These are phyloP conservation scores for Cladochytrium replicatum DNA, from an alignment of 192 early-diverging fungal genomes.

Conservation along the genomic window DNA sequence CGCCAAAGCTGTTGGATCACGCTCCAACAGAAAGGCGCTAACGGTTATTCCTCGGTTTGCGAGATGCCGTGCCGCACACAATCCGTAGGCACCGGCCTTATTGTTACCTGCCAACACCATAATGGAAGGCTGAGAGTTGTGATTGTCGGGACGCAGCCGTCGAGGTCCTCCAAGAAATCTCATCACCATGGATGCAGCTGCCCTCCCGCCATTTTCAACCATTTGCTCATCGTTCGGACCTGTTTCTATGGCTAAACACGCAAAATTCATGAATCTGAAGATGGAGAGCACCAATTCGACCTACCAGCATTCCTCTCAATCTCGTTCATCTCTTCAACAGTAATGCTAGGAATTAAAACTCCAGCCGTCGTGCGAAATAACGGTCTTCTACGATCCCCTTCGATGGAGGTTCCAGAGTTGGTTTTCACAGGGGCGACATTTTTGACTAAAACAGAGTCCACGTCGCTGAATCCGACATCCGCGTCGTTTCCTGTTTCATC, in stretches of 20 bases:
- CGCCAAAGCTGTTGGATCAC: too few species aligned
- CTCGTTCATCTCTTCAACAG: slow-evolving; percentile 53
- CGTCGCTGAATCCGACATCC: too few species aligned
- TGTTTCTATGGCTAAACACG: slow-evolving; percentile 34
- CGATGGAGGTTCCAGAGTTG: too few species aligned
- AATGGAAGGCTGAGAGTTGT: slow-evolving; percentile 63
- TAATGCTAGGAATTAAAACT: slow-evolving; percentile 46
- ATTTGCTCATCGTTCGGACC: slow-evolving; percentile 61
- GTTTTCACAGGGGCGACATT: too few species aligned
- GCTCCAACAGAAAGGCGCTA: too few species aligned
- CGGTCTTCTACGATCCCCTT: too few species aligned
- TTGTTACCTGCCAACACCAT: slow-evolving; percentile 70
- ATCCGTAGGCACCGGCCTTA: slow-evolving; percentile 57
- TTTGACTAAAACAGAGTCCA: too few species aligned
- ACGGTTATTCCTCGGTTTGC: too few species aligned
- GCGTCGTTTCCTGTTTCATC: slow-evolving; percentile 44
- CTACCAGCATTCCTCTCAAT: slow-evolving; percentile 46
- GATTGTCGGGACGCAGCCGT: slow-evolving; percentile 66
- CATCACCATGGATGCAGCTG: slow-evolving; percentile 59
- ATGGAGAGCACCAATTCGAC: neutral
- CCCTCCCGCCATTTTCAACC: slow-evolving; percentile 71
- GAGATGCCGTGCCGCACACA: slow-evolving; percentile 64
- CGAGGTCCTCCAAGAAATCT: slow-evolving; percentile 63
- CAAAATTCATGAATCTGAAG: neutral
- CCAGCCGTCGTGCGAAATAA: slow-evolving; percentile 29